phyloP scores from a whole-genome alignment of 305 asterid species.

The Solanum chacoense region DNA sequence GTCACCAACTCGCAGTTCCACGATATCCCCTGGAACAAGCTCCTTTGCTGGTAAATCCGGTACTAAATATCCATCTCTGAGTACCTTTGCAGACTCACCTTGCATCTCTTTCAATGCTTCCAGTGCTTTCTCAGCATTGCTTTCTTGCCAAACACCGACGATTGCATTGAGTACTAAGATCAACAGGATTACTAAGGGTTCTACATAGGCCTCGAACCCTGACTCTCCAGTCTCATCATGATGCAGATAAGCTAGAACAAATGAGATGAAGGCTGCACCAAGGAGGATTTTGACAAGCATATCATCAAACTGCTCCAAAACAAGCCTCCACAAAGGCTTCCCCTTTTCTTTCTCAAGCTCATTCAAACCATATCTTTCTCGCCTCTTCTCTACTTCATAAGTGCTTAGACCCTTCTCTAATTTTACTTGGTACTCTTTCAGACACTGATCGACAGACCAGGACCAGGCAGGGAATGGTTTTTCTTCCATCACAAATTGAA shows the following conservation, averaged over 20 bases:
- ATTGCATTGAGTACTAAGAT: conserved; percentile 69
- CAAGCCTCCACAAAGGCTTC: conserved; percentile 71
- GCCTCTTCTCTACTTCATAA: conserved; percentile 50
- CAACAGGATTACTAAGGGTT: conserved; percentile 73
- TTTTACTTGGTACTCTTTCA: conserved; percentile 62
- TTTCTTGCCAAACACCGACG: conserved; percentile 97
- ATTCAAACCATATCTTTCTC: conserved; percentile 59
- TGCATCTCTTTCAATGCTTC: conserved; percentile 91
- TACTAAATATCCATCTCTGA: conserved; percentile 61
- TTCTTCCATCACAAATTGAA: conserved; percentile 28
- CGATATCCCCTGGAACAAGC: conserved; percentile 93
- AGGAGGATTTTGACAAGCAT: conserved; percentile 70
- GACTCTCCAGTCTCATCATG: conserved; percentile 33
- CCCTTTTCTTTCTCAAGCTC: conserved; percentile 69
- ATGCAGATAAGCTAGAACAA: conserved; percentile 58
- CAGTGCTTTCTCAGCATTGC: conserved; percentile 81
- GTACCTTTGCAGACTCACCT: conserved; percentile 51
- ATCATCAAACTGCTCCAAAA: conserved; percentile 76
- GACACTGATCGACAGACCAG: conserved; percentile 63
- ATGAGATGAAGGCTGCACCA: conserved; percentile 70
- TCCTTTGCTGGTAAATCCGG: conserved; percentile 75
- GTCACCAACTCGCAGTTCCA: conserved; percentile 76
- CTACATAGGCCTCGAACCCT: conserved; percentile 61
- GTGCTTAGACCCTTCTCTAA: conserved; percentile 59
- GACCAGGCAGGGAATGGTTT: conserved; percentile 70